These are phyloP conservation scores for Hemisphaericaspora lyxosophila DNA, from an alignment of 1,139 yeast species.

Conservation along the genomic window DNA sequence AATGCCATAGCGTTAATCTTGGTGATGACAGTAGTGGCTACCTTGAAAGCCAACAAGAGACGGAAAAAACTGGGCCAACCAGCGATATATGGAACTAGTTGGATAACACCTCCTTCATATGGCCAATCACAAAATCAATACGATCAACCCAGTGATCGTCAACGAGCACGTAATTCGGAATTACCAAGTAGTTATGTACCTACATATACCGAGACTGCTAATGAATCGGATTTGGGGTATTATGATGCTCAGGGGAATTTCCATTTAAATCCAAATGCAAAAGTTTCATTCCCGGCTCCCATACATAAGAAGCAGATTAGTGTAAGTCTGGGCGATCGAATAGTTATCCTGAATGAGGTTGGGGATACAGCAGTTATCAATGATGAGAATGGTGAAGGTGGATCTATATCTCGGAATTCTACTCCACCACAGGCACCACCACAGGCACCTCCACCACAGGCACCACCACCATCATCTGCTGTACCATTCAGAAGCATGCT, in stretches of 20 bases:
- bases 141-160: conserved; percentile 29
- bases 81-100: conserved; percentile 79
- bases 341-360: neutral
- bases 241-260: conserved; percentile 69
- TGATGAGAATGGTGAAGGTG: neutral
- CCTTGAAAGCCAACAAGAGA: conserved; percentile 56
- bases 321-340: conserved; percentile 13
- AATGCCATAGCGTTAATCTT: conserved; percentile 44
- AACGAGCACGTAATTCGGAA: conserved; percentile 27
- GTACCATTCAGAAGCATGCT: neutral
- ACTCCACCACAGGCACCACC: conserved; percentile 1
- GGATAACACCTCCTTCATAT: conserved; percentile 88
- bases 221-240: conserved; percentile 73
- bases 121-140: conserved; percentile 66
- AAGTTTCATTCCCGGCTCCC: conserved; percentile 15
- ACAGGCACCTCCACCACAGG: conserved; percentile 1
- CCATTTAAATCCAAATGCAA: conserved; percentile 34
- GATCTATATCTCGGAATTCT: neutral
- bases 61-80: conserved; percentile 59
- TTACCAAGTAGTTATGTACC: conserved; percentile 52
- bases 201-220: conserved; percentile 60
- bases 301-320: conserved; percentile 18
- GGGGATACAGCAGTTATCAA: neutral
- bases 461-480: neutral
- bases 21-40: conserved; percentile 45